Percentiles rank a stretch among this genome's conserved stretches.
These are phyloP conservation scores for Penicillium pulvis DNA, from an alignment of 495 filamentous ascomycete species.

Conservation along the genomic window DNA sequence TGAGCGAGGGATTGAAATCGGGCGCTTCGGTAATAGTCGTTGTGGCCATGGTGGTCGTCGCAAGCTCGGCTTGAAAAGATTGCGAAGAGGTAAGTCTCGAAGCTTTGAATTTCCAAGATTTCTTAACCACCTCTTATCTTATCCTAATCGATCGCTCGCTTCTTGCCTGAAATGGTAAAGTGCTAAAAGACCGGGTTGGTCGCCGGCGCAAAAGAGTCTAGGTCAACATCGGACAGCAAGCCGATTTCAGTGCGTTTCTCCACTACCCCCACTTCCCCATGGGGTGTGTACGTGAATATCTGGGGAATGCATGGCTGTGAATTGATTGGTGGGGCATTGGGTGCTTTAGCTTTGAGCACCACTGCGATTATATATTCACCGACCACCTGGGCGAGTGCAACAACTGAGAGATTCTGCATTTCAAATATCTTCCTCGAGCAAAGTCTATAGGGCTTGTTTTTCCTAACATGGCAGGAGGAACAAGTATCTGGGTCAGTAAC, in stretches of 20 bases:
- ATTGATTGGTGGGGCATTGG: neutral
- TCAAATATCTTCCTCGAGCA: neutral
- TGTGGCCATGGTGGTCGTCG: conserved; percentile 10
- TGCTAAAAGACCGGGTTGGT: conserved; percentile 14
- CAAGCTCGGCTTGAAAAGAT: neutral
- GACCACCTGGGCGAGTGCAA: neutral
- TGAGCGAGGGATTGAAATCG: conserved; percentile 10
- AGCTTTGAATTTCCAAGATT: neutral
- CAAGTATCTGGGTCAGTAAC: conserved; percentile 29
- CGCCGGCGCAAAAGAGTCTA: neutral
- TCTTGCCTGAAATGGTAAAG: neutral
- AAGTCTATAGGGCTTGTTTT: neutral
- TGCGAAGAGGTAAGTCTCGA: neutral
- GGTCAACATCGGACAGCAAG: conserved; percentile 11
- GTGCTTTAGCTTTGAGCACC: neutral
- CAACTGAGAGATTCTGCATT: neutral
- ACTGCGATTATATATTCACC: neutral
- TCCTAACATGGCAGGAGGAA: conserved; percentile 23
- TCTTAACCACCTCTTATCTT: conserved; percentile 9
- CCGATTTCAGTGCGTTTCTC: conserved; percentile 13
- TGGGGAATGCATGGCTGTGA: neutral
- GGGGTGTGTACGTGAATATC: conserved; percentile 11
- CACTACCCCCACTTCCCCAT: conserved; percentile 26
- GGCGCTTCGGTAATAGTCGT: conserved; percentile 6
- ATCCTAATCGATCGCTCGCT: neutral